phyloP scores from a whole-genome alignment of 768 basidiomycete species.

The Mycena amicta region DNA sequence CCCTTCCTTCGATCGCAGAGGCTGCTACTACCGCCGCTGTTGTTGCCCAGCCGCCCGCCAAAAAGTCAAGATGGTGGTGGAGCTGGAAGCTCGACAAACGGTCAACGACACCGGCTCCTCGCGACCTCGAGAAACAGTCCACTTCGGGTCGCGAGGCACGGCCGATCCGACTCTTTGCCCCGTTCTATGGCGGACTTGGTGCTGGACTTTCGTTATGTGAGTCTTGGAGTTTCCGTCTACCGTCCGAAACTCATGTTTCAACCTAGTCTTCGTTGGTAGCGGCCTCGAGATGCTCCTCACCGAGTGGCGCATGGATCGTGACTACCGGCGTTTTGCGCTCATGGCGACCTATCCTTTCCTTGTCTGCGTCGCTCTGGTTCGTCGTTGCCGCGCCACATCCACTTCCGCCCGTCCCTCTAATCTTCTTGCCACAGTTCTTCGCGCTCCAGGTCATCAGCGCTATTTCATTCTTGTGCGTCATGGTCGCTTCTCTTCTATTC shows the following conservation, averaged over 20 bases:
- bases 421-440: conserved; percentile 58
- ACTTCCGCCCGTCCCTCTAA: background rate
- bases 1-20: conserved; percentile 29
- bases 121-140: conserved; percentile 56
- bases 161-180: conserved; percentile 66
- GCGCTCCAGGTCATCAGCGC: conserved; percentile 68
- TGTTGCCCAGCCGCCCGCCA: conserved; percentile 23
- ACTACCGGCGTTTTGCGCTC: conserved; percentile 65
- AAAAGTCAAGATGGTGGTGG: conserved; percentile 40
- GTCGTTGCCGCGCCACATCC: conserved; percentile 23
- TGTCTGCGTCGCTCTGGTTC: conserved; percentile 74
- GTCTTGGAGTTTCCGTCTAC: conserved; percentile 25
- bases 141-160: conserved; percentile 37
- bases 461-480: conserved; percentile 62
- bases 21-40: conserved; percentile 28
- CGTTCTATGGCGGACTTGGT: conserved; percentile 73
- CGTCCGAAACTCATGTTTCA: conserved; percentile 5
- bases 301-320: conserved; percentile 70
- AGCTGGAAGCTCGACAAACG: conserved; percentile 49
- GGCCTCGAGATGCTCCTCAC: conserved; percentile 61
- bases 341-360: conserved; percentile 68
- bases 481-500: conserved; percentile 7
- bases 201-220: conserved; percentile 67
- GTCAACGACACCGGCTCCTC: conserved; percentile 30
- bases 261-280: conserved; percentile 70